Conservation (phyloP, 768 basidiomycete genomes). For the Tubosaeta sp. region DNA sequence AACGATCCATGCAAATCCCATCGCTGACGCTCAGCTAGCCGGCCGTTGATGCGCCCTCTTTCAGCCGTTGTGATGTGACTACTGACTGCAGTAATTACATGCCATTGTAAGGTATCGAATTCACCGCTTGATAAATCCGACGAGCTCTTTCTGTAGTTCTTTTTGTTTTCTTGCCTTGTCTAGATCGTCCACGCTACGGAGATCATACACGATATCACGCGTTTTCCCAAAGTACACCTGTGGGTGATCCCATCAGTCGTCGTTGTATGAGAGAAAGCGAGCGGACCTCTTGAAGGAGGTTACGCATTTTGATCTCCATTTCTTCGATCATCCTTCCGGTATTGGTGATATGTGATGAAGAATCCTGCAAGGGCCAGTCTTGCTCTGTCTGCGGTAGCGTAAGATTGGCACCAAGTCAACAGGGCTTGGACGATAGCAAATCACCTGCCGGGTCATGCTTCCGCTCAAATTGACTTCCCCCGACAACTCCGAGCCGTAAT, state of each 20-base stretch:
- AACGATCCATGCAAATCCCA: slow-evolving; percentile 92
- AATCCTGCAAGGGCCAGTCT: slow-evolving; percentile 77
- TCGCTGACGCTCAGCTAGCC: slow-evolving; percentile 64
- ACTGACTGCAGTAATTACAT: slow-evolving; percentile 10
- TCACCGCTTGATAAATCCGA: slow-evolving; percentile 76
- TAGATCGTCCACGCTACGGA: slow-evolving; percentile 82
- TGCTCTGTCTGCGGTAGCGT: slow-evolving; percentile 63
- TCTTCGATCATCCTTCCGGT: slow-evolving; percentile 97
- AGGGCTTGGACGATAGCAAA: slow-evolving; percentile 22
- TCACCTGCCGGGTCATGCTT: slow-evolving; percentile 94
- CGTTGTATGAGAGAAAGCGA: not conserved
- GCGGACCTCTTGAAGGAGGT: slow-evolving; percentile 79
- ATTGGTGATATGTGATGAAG: slow-evolving; percentile 85
- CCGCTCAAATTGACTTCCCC: slow-evolving; percentile 87
- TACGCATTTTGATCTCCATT: slow-evolving; percentile 99
- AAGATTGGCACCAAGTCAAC: slow-evolving; percentile 10
- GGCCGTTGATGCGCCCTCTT: slow-evolving; percentile 18
- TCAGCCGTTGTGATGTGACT: not conserved
- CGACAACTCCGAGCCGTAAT: slow-evolving; percentile 52
- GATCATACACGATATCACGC: slow-evolving; percentile 88
- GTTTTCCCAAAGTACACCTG: slow-evolving; percentile 97
- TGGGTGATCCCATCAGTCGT: slow-evolving; percentile 9
- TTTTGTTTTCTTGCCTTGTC: slow-evolving; percentile 77
- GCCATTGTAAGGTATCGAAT: slow-evolving; percentile 12
- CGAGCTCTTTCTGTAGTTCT: slow-evolving; percentile 88